Conservation (phyloP, 192 early-diverging fungal species). For the Umbelopsis ramanniana region DNA sequence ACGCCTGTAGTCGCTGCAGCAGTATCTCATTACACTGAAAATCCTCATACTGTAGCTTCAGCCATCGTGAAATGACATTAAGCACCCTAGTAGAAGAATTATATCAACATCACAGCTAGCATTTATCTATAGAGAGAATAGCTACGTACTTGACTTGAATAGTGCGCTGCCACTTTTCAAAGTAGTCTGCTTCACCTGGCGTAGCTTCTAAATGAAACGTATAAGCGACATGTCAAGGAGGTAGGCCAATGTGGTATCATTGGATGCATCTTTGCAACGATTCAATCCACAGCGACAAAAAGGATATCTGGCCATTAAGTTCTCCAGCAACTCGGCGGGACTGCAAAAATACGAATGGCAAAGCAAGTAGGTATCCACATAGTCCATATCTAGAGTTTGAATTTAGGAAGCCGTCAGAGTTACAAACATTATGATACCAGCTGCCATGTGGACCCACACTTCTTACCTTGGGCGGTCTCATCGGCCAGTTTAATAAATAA, state of each 20-base stretch:
- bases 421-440: too few species aligned
- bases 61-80: constrained; percentile 64
- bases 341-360: constrained; percentile 65
- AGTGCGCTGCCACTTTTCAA: constrained; percentile 47
- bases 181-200: constrained; percentile 46
- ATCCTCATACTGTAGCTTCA: constrained; percentile 63
- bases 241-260: background rate
- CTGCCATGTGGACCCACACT: too few species aligned
- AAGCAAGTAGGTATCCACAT: constrained; percentile 65
- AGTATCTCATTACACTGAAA: constrained; percentile 51
- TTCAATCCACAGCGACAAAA: background rate
- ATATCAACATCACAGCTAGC: too few species aligned
- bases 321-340: constrained; percentile 56
- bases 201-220: constrained; percentile 56
- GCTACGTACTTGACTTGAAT: constrained; percentile 64
- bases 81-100: constrained; percentile 58
- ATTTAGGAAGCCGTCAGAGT: background rate
- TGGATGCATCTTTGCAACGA: too few species aligned
- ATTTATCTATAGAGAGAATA: too few species aligned
- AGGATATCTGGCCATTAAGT: constrained; percentile 53
- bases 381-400: constrained; percentile 58
- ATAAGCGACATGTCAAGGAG: background rate
- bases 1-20: constrained; percentile 47
- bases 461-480: constrained; percentile 62
- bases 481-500: constrained; percentile 65